These are phyloP conservation scores for Aschersonia sp. DNA, from an alignment of 2,329 filamentous ascomycete species.

Conservation along the genomic window DNA sequence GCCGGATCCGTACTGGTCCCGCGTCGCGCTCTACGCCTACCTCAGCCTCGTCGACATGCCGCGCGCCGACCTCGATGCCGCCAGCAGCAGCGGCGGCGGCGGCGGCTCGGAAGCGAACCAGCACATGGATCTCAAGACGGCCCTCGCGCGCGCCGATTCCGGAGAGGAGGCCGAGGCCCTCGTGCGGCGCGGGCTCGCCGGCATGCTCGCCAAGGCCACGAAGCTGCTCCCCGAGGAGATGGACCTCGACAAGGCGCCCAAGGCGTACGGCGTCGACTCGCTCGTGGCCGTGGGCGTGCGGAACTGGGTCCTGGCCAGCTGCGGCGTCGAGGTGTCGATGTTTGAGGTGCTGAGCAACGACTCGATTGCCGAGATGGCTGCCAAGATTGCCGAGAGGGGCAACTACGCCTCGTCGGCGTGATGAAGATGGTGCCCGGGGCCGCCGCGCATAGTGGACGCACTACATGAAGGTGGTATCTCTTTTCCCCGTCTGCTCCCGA, in stretches of 20 bases:
- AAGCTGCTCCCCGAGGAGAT: conserved; percentile 29
- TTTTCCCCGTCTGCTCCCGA: too few species aligned
- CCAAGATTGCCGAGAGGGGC: conserved; percentile 14
- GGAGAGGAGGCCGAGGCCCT: conserved; percentile 16
- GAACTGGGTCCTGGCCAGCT: conserved; percentile 33
- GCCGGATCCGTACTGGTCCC: conserved; percentile 38
- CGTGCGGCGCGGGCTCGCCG: conserved; percentile 20
- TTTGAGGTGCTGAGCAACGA: conserved; percentile 31
- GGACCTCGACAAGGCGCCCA: conserved; percentile 23
- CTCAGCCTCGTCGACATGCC: conserved; percentile 34
- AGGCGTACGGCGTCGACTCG: conserved; percentile 36
- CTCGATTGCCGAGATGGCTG: conserved; percentile 23
- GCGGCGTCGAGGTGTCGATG: conserved; percentile 27
- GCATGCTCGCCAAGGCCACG: conserved; percentile 28
- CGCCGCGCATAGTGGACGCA: too few species aligned
- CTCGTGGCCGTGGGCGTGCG: conserved; percentile 36
- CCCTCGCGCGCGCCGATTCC: conserved; percentile 16
- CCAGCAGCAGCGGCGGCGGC: conserved; percentile 5
- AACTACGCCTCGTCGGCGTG: not conserved
- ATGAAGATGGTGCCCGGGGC: not conserved
- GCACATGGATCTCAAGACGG: conserved; percentile 14
- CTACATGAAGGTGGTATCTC: too few species aligned
- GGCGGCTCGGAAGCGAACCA: conserved; percentile 2
- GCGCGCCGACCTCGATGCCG: conserved; percentile 11
- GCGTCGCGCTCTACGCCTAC: conserved; percentile 31